Conservation (phyloP, 805 yeast genomes). For the Hanseniaspora nectarophila region DNA sequence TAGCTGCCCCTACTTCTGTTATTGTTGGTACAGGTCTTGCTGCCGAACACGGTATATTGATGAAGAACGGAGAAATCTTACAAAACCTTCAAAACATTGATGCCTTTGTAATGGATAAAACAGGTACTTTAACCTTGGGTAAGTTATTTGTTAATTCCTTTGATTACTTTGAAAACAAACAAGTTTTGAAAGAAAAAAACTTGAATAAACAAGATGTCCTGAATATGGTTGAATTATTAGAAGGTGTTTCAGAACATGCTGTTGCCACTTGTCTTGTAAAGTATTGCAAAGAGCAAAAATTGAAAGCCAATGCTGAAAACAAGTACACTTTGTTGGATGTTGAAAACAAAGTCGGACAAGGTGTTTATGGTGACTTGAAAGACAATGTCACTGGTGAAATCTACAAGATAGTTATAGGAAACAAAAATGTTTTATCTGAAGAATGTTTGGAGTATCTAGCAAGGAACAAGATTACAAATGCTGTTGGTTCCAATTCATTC, state of each 20-base stretch:
- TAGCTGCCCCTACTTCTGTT: constrained; percentile 96
- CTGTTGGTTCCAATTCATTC: constrained; percentile 33
- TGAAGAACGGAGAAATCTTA: constrained; percentile 84
- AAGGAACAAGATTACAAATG: constrained; percentile 18
- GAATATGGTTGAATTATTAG: constrained; percentile 46
- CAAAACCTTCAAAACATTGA: constrained; percentile 58
- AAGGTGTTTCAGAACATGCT: constrained; percentile 75
- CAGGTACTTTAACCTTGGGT: constrained; percentile 90
- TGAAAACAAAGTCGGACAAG: constrained; percentile 31
- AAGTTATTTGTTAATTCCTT: constrained; percentile 41
- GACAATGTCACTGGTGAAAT: constrained; percentile 19
- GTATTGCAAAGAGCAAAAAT: constrained; percentile 22
- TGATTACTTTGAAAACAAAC: constrained; percentile 16
- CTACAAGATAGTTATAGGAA: constrained; percentile 44
- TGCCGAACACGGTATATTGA: constrained; percentile 75
- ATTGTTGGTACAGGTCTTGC: constrained; percentile 99
- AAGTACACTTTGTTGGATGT: constrained; percentile 19
- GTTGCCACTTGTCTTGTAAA: constrained; percentile 58
- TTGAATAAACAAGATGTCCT: constrained; percentile 32
- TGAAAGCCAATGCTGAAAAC: background rate
- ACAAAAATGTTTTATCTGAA: constrained; percentile 30
- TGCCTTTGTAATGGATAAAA: constrained; percentile 76
- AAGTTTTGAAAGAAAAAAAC: constrained; percentile 7
- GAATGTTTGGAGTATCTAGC: constrained; percentile 11
- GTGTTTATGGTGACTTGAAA: constrained; percentile 25